phyloP scores from a whole-genome alignment of 257 asterid genomes.

The Petunia secreta region DNA sequence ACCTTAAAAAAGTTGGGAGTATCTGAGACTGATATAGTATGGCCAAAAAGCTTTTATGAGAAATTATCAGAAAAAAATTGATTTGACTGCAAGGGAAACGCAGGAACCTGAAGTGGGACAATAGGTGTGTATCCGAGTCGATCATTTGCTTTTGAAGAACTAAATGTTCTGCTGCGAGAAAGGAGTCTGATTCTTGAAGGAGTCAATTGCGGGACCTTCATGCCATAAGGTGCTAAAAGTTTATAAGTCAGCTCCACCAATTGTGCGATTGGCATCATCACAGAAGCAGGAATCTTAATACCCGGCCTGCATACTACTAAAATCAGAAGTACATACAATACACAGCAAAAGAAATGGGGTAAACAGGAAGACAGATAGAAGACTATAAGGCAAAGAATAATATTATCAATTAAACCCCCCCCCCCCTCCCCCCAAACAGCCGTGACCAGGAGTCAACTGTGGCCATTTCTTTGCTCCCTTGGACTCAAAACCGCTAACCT shows the following conservation, averaged over 20 bases:
- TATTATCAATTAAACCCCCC: background rate
- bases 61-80: slow-evolving; percentile 26
- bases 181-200: slow-evolving; percentile 95
- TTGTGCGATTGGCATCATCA: slow-evolving; percentile 89
- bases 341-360: background rate
- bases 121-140: slow-evolving; percentile 86
- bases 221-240: slow-evolving; percentile 80
- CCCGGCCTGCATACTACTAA: slow-evolving; percentile 81
- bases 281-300: slow-evolving; percentile 72
- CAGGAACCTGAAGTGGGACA: slow-evolving; percentile 78
- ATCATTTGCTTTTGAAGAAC: slow-evolving; percentile 83
- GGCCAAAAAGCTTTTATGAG: background rate
- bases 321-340: slow-evolving; percentile 54
- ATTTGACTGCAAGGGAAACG: slow-evolving; percentile 21
- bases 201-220: slow-evolving; percentile 96
- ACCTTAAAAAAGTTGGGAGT: background rate
- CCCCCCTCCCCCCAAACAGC: background rate
- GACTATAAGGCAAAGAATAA: background rate
- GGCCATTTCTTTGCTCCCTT: slow-evolving; percentile 13
- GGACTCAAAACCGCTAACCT: background rate
- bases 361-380: background rate
- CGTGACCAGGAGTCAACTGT: background rate
- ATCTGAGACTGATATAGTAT: background rate
- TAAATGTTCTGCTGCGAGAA: slow-evolving; percentile 78
- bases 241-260: slow-evolving; percentile 79